Evolutionary conservation across 768 basidiomycete genomes (phyloP).

Genomic region (Boletus speciosus): DNA sequence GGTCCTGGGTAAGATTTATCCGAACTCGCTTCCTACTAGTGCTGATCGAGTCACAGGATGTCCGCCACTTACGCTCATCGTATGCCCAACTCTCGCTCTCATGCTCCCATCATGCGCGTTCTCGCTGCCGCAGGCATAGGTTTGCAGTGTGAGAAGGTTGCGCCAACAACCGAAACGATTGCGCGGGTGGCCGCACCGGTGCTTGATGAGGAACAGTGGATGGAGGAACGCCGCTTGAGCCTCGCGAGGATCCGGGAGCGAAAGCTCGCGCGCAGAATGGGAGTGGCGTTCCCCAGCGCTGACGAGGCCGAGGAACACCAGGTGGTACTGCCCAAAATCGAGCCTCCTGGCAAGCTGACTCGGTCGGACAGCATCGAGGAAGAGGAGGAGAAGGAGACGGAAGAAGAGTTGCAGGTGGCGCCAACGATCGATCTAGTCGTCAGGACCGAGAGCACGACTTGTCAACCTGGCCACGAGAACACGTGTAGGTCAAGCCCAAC

Average conservation of each 20-base stretch:
- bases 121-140: conserved; percentile 57
- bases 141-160: conserved; percentile 23
- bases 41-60: conserved; percentile 39
- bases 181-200: conserved; percentile 4
- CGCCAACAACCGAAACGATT: not conserved
- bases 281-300: conserved; percentile 20
- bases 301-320: conserved; percentile 10
- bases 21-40: not conserved
- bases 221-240: conserved; percentile 34
- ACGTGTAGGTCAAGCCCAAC: conserved; percentile 2
- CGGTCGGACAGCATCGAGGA: conserved; percentile 34
- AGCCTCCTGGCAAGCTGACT: conserved; percentile 21
- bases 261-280: conserved; percentile 32
- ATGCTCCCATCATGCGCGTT: conserved; percentile 69
- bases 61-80: conserved; percentile 75
- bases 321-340: conserved; percentile 19
- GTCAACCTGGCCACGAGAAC: conserved; percentile 5
- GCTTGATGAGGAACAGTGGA: conserved; percentile 33
- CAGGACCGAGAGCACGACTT: not conserved
- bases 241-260: conserved; percentile 31
- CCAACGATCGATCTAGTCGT: not conserved
- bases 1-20: conserved; percentile 55
- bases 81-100: conserved; percentile 74
- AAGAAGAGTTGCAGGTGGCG: conserved; percentile 3
- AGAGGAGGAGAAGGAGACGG: conserved; percentile 24